Base-by-base conservation (phyloP, 228 moss, liverwort and hornwort genomes). In the Sphagnum fallax region DNA sequence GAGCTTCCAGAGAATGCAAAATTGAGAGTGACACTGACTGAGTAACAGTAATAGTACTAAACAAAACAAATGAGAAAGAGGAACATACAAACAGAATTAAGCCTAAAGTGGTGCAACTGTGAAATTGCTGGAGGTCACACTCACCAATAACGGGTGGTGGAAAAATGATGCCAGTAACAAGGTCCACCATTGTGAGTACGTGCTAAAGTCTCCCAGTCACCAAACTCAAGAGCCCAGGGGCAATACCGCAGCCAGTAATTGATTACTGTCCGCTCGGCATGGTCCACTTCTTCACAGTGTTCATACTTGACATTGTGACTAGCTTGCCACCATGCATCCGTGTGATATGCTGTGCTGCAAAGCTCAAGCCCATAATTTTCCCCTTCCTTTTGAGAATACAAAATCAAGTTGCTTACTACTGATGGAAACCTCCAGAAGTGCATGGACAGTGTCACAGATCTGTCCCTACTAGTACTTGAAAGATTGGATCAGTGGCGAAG, bases 111-210 rank as follows among this genome's bases (percentile, higher is more conserved):
- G n/a, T 16, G 47, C 49, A 65, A 51, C 32, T 32, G 32, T 32
- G 2, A 32, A 32, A 32, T 32, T 32, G 32, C 32, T 32, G 32
- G 55, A 12, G 12, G 55, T 55, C 55, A 62, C 11, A 47, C 65
- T 74, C 77, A 94, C 94, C 94, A 94, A 52, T 94, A 94, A 49
- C 76, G 79, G 12, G 86, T 77, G 50, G 94, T 94, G 63, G 91
- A 84, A 74, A 91, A 73, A 61, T 82, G 82, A 48, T 81, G 94
- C 94, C 94, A 94, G 69, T 49, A 94, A 74, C 84, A 89, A 47
- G 94, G 94, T 57, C 94, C 94, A 57, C 94, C 91, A 57, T 94
- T 94, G 65, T 94, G 94, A 63, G 94, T 94, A 72, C 94, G 89
- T 49, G 94, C 94, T 66, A 91, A 73, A 50, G 91, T 91, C 75